Conservation (phyloP, 805 yeast species). For the Hanseniaspora osmophila region DNA sequence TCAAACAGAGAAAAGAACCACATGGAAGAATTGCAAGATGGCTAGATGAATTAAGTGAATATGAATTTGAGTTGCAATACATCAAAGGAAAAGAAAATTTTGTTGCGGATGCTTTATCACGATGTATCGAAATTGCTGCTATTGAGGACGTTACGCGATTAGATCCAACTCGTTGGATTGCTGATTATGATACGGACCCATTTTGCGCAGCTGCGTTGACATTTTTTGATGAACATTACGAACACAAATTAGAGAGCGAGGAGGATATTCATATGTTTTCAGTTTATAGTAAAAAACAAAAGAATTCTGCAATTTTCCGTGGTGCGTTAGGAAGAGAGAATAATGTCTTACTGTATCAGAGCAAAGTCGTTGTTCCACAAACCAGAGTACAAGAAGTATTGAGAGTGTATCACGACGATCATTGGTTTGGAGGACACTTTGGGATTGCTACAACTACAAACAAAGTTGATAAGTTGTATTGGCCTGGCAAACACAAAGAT, state of each 20-base stretch:
- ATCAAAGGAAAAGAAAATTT: slow-evolving; percentile 6
- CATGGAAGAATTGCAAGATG: slow-evolving; percentile 3
- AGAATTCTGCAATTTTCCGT: not conserved
- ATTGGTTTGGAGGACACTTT: slow-evolving; percentile 8
- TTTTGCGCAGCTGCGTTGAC: slow-evolving; percentile 3
- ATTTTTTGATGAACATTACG: not conserved
- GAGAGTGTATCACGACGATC: slow-evolving; percentile 3
- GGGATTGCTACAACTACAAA: slow-evolving; percentile 4
- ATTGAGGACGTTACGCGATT: not conserved
- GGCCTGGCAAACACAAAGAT: slow-evolving; percentile 2
- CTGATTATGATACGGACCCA: slow-evolving; percentile 1
- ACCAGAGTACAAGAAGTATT: not conserved
- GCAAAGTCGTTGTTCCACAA: not conserved
- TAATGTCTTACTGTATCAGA: not conserved
- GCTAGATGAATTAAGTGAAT: slow-evolving; percentile 6
- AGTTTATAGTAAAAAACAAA: not conserved
- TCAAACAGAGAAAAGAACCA: slow-evolving; percentile 7
- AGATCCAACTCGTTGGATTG: slow-evolving; percentile 3
- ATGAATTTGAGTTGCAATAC: slow-evolving; percentile 8
- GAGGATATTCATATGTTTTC: too few relatives aligned
- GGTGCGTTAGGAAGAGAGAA: not conserved
- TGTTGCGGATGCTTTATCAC: slow-evolving; percentile 10
- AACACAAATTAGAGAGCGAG: not conserved
- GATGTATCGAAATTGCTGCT: slow-evolving; percentile 1
- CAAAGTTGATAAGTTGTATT: slow-evolving; percentile 5